Base-by-base conservation (phyloP, 805 yeast species). In the Yarrowia sp. region DNA sequence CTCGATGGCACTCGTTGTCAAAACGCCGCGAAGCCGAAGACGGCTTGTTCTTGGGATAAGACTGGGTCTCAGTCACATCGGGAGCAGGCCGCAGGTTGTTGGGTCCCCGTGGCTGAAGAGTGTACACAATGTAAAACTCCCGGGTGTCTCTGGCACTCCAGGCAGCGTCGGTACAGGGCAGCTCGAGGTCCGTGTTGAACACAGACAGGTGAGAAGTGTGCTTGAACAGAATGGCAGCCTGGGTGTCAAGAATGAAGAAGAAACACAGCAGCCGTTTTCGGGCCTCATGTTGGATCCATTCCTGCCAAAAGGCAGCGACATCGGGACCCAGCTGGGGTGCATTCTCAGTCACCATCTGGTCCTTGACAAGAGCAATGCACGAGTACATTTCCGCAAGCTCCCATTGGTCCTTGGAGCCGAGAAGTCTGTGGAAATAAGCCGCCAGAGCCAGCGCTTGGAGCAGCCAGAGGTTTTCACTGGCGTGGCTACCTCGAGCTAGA, bases 91-190 rank as follows among this genome's bases (percentile, higher is more conserved):
- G 28, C 49, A 16, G 54, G 36, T 40, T 66, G 65, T 36, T 64
- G n/a, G 64, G 64, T 3, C 56, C 54, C 46, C 35, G 43, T 14
- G 56, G 67, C 62, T 40, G 68, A 43, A 33, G 40, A 43, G 30
- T 66, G 54, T 24, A 66, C 61, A 35, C 61, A 40, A 32, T 66
- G 67, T 33, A 66, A 19, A 48, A 66, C 62, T 30, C 68, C 16
- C 35, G 65, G 26, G 41, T 64, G 64, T 17, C 62, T 28, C 43
- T 35, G 2, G 82, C 79, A 32, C 71, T 66, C 84, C 84, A 81
- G 21, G 79, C 78, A 3, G 78, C 73, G 66, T 81, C 84, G 0
- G 80, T 71, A 40, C 77, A 80, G 2, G 84, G 84, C 36, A 81
- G 70, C 41, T 80, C 83, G 17, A 80, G 66, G 22, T 79, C 76